phyloP scores from a whole-genome alignment of 2,329 filamentous ascomycete genomes.

The Chaetoscypha palmicola region DNA sequence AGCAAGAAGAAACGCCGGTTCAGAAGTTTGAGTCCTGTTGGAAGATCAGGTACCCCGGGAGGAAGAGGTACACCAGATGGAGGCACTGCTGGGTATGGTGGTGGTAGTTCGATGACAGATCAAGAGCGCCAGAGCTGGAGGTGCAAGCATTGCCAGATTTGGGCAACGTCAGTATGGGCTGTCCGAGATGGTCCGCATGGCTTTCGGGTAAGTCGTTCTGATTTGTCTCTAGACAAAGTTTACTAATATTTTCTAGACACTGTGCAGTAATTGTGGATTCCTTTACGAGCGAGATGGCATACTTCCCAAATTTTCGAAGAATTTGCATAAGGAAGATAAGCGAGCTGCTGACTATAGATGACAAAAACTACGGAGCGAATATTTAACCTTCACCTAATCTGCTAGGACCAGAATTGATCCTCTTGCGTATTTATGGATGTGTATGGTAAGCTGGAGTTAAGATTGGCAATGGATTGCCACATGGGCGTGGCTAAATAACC shows the following conservation, averaged over 20 bases:
- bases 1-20: slow-evolving; percentile 95
- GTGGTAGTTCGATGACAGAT: slow-evolving; percentile 57
- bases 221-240: slow-evolving; percentile 6
- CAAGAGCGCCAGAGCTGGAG: slow-evolving; percentile 78
- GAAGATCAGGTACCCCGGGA: slow-evolving; percentile 58
- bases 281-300: slow-evolving; percentile 81
- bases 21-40: slow-evolving; percentile 76
- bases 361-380: too few species aligned
- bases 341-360: slow-evolving; percentile 29
- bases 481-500: too few species aligned
- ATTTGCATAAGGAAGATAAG: slow-evolving; percentile 47
- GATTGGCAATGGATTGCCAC: slow-evolving; percentile 9
- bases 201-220: slow-evolving; percentile 57
- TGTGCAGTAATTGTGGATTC: slow-evolving; percentile 91
- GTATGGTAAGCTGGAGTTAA: slow-evolving; percentile 13
- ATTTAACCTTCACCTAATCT: too few species aligned
- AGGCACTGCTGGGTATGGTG: slow-evolving; percentile 60
- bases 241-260: slow-evolving; percentile 42
- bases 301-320: slow-evolving; percentile 69
- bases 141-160: slow-evolving; percentile 80
- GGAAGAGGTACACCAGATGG: slow-evolving; percentile 77
- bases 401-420: too few species aligned
- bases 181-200: slow-evolving; percentile 86
- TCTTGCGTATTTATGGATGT: slow-evolving; percentile 7
- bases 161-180: slow-evolving; percentile 88